Conservation (phyloP, 148 eudicot genomes). For the Bassia scoparia region DNA sequence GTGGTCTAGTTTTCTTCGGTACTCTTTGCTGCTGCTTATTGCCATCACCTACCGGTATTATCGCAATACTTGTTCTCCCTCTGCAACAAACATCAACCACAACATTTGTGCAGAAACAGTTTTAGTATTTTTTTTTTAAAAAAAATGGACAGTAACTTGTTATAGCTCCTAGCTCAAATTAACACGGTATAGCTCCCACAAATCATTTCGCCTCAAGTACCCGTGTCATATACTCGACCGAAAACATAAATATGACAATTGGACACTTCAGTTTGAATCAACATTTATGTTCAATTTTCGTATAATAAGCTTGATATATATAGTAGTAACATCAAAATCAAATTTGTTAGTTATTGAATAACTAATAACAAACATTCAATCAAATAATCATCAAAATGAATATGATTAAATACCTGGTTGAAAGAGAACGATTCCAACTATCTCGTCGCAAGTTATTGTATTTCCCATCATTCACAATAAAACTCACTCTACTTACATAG, state of each 20-base stretch:
- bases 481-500: slow-evolving; percentile 46
- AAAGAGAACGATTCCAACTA: slow-evolving; percentile 91
- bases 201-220: too few species aligned
- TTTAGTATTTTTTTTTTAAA: background rate
- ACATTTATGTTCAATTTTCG: too few species aligned
- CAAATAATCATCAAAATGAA: background rate
- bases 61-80: slow-evolving; percentile 89
- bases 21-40: slow-evolving; percentile 49
- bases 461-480: slow-evolving; percentile 30
- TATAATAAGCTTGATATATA: background rate
- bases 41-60: slow-evolving; percentile 37
- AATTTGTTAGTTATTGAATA: background rate
- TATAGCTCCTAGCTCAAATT: background rate
- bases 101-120: background rate
- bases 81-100: slow-evolving; percentile 31
- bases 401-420: slow-evolving; percentile 51
- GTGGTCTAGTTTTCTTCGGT: slow-evolving; percentile 60
- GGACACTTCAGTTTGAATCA: background rate
- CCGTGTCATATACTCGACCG: too few species aligned
- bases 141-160: background rate
- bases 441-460: slow-evolving; percentile 37
- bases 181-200: background rate
- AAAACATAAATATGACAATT: background rate
- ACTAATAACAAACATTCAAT: background rate
- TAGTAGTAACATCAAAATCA: background rate